A percentile compares a stretch with the other conserved stretches of the same genome.
phyloP scores from a whole-genome alignment of 768 basidiomycete genomes.

The Naganishia friedmannii region DNA sequence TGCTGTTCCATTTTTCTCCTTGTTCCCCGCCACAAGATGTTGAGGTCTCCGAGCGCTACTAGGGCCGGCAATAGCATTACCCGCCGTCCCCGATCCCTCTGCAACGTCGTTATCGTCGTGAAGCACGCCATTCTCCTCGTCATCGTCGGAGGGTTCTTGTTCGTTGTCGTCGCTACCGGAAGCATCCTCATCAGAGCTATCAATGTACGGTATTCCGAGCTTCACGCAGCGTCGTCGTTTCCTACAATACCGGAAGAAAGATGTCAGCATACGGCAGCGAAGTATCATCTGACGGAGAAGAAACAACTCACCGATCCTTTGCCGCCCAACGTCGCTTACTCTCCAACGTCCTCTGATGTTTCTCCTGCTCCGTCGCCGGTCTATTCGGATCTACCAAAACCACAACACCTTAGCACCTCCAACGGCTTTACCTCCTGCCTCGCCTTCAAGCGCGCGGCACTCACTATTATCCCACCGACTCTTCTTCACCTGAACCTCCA shows the following conservation, averaged over 20 bases:
- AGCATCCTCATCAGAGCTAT: slow-evolving; percentile 14
- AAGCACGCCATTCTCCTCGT: not conserved
- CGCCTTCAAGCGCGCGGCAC: slow-evolving; percentile 20
- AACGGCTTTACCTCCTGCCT: too few relatives aligned
- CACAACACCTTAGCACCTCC: too few relatives aligned
- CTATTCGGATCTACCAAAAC: slow-evolving; percentile 47
- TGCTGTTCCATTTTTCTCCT: not conserved
- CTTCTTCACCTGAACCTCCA: slow-evolving; percentile 52
- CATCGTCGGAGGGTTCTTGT: not conserved
- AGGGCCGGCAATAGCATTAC: slow-evolving; percentile 9
- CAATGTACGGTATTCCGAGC: slow-evolving; percentile 26
- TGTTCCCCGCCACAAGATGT: too few relatives aligned
- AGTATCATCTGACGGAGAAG: not conserved
- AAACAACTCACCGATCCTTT: slow-evolving; percentile 46
- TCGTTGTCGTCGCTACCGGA: slow-evolving; percentile 6
- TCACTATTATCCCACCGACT: slow-evolving; percentile 55
- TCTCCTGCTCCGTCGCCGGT: slow-evolving; percentile 51
- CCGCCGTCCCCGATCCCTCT: not conserved
- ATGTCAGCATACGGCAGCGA: not conserved
- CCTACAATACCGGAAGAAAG: slow-evolving; percentile 2
- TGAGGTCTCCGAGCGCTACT: not conserved
- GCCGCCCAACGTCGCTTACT: slow-evolving; percentile 53
- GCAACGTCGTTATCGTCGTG: too few relatives aligned
- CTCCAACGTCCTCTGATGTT: slow-evolving; percentile 48
- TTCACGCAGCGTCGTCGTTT: slow-evolving; percentile 28